Conservation (phyloP, 2,329 filamentous ascomycete species). For the Alternaria ventricosa region DNA sequence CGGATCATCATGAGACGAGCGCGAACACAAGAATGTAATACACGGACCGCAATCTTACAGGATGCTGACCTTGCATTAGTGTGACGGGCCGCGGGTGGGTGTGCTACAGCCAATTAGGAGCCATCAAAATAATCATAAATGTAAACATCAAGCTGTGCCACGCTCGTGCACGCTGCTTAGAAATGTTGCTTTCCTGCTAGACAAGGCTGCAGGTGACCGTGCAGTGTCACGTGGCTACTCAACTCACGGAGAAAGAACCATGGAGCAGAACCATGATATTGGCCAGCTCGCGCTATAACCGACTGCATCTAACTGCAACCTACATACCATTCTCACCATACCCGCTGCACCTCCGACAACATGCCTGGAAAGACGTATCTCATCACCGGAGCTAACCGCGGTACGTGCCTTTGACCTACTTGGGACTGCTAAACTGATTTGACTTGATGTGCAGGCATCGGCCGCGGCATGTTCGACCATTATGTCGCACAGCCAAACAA, state of each 20-base stretch:
- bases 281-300: not conserved
- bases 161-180: not conserved
- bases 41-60: not conserved
- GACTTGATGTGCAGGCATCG: not conserved
- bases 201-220: not conserved
- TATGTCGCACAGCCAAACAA: not conserved
- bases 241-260: not conserved
- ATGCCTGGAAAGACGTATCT: not conserved
- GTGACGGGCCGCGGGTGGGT: not conserved
- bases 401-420: not conserved
- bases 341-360: not conserved
- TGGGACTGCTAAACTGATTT: not conserved
- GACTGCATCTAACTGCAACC: not conserved
- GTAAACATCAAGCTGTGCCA: not conserved
- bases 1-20: not conserved
- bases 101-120: not conserved
- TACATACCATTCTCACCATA: not conserved
- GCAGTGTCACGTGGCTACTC: not conserved
- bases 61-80: not conserved
- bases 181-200: not conserved
- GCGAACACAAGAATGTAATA: not conserved
- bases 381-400: not conserved
- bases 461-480: not conserved
- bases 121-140: not conserved
- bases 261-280: not conserved